Percentiles rank a stretch among this genome's conserved stretches.
phyloP scores from a whole-genome alignment of 306 rosid species.

The Corylus americana region DNA sequence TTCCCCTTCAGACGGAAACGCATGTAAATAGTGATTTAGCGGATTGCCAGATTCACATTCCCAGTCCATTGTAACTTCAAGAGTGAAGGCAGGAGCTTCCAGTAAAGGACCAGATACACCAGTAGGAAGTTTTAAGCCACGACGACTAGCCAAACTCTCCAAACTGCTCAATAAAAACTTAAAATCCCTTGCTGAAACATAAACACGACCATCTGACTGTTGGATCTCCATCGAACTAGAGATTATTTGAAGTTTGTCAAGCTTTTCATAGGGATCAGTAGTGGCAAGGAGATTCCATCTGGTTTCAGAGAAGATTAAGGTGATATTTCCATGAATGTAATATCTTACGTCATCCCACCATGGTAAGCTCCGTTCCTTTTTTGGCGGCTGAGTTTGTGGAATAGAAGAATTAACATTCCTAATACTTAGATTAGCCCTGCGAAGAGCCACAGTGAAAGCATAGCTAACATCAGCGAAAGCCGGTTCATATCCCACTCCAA shows the following conservation, averaged over 20 bases:
- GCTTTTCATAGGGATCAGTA: slow-evolving; percentile 95
- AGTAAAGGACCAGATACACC: slow-evolving; percentile 72
- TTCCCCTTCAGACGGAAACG: slow-evolving; percentile 80
- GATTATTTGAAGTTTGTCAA: slow-evolving; percentile 79
- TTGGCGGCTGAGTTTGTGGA: slow-evolving; percentile 61
- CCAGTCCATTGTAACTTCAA: slow-evolving; percentile 95
- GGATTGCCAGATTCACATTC: slow-evolving; percentile 92
- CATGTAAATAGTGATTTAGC: slow-evolving; percentile 86
- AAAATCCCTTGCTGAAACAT: slow-evolving; percentile 72
- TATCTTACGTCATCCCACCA: slow-evolving; percentile 99
- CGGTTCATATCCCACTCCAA: slow-evolving; percentile 97
- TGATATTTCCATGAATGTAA: slow-evolving; percentile 87
- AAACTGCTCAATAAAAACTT: slow-evolving; percentile 80
- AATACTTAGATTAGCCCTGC: slow-evolving; percentile 91
- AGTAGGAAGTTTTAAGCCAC: slow-evolving; percentile 76
- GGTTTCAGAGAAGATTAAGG: slow-evolving; percentile 69
- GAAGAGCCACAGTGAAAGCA: slow-evolving; percentile 93
- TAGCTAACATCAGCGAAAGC: slow-evolving; percentile 89
- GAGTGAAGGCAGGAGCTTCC: slow-evolving; percentile 75
- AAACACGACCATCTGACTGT: slow-evolving; percentile 87
- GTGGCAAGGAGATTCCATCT: slow-evolving; percentile 74
- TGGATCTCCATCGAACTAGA: slow-evolving; percentile 72
- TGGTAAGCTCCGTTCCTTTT: slow-evolving; percentile 92
- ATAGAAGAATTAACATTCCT: slow-evolving; percentile 48
- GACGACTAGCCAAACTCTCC: slow-evolving; percentile 83